These are phyloP conservation scores for Acmispon strigosus DNA, from an alignment of 306 rosid species.

Conservation along the genomic window DNA sequence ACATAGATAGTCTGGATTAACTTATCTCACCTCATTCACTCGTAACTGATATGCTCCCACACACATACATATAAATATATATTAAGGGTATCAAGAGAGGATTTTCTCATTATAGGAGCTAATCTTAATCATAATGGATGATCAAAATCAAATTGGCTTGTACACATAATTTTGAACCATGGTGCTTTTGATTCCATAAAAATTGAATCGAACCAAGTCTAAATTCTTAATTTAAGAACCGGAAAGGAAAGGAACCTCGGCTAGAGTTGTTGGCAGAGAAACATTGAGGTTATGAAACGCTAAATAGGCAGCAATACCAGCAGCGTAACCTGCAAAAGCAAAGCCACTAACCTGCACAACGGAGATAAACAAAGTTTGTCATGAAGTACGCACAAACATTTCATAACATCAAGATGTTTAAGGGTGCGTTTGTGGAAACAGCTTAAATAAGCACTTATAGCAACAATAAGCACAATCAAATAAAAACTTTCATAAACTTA, in stretches of 20 bases:
- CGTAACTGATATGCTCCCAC: too few species aligned
- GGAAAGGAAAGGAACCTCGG: constrained; percentile 61
- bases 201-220: constrained; percentile 17
- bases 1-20: too few species aligned
- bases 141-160: neutral
- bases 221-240: constrained; percentile 37
- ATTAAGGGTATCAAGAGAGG: too few species aligned
- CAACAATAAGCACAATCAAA: too few species aligned
- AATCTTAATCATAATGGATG: neutral
- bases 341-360: constrained; percentile 84
- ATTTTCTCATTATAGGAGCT: too few species aligned
- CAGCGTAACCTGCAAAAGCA: constrained; percentile 90
- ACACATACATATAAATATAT: neutral
- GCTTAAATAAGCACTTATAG: too few species aligned
- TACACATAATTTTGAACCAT: neutral
- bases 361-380: neutral
- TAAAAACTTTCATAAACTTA: too few species aligned
- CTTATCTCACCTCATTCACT: too few species aligned
- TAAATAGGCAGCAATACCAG: constrained; percentile 77
- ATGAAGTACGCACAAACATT: neutral
- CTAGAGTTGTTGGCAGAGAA: constrained; percentile 62
- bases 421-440: too few species aligned
- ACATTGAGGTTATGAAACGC: constrained; percentile 57
- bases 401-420: neutral
- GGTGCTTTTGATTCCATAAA: constrained; percentile 7